A percentile compares a stretch with the other conserved stretches of the same genome.
Conservation (phyloP, 2,329 filamentous ascomycete species). For the Cladorrhinum sp. region DNA sequence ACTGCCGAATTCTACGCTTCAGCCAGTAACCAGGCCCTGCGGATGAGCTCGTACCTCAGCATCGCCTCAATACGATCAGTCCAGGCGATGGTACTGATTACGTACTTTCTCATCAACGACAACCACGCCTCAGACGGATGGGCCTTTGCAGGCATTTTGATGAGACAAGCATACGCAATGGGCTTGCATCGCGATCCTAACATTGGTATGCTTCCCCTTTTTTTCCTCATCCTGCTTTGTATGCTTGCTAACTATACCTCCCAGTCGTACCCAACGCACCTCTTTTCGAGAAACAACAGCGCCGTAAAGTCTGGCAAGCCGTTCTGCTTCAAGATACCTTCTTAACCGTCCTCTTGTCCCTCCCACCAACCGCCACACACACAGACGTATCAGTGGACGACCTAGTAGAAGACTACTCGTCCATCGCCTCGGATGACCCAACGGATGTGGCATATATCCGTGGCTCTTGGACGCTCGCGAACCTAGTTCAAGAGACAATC, state of each 20-base stretch:
- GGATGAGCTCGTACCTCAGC: slow-evolving; percentile 74
- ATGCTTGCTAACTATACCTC: slow-evolving; percentile 8
- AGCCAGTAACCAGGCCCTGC: slow-evolving; percentile 72
- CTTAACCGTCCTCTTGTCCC: slow-evolving; percentile 70
- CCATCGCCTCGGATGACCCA: slow-evolving; percentile 57
- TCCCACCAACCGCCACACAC: slow-evolving; percentile 75
- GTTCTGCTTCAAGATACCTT: slow-evolving; percentile 80
- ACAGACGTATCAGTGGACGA: slow-evolving; percentile 76
- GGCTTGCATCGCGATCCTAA: slow-evolving; percentile 77
- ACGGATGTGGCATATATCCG: slow-evolving; percentile 69
- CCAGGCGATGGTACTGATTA: slow-evolving; percentile 78
- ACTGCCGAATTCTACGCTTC: slow-evolving; percentile 81
- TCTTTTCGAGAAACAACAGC: slow-evolving; percentile 71
- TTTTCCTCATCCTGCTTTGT: not conserved
- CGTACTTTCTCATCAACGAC: slow-evolving; percentile 82
- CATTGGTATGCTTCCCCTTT: slow-evolving; percentile 47
- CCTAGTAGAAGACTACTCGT: slow-evolving; percentile 59
- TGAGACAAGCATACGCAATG: slow-evolving; percentile 78
- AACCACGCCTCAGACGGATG: slow-evolving; percentile 81
- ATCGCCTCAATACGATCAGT: slow-evolving; percentile 69
- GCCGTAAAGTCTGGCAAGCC: slow-evolving; percentile 78
- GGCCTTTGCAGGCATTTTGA: slow-evolving; percentile 74
- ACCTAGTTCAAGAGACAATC: slow-evolving; percentile 73
- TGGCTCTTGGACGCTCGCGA: slow-evolving; percentile 75
- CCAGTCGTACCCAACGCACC: slow-evolving; percentile 61